Evolutionary conservation across 2,329 filamentous ascomycete species (phyloP).

Genomic region (Monosporascus ibericus): DNA sequence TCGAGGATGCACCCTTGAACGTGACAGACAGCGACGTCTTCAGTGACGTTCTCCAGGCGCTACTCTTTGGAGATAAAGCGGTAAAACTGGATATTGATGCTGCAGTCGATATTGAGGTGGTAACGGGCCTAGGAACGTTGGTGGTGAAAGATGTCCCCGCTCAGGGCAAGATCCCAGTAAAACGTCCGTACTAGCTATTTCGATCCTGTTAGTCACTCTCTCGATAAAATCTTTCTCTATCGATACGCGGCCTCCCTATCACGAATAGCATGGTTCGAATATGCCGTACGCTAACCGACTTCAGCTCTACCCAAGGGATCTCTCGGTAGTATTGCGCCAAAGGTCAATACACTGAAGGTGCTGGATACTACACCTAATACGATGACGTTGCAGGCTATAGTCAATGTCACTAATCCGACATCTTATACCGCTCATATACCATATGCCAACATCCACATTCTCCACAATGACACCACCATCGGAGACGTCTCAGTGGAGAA

Average conservation of each 20-base stretch:
- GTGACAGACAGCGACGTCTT: conserved; percentile 78
- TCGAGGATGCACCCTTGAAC: conserved; percentile 73
- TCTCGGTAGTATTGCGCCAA: conserved; percentile 46
- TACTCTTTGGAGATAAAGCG: conserved; percentile 67
- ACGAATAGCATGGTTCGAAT: conserved; percentile 6
- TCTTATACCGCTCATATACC: conserved; percentile 79
- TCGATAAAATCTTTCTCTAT: conserved; percentile 12
- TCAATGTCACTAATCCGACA: conserved; percentile 89
- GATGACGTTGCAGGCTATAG: conserved; percentile 61
- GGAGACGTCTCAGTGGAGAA: conserved; percentile 67
- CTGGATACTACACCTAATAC: conserved; percentile 65
- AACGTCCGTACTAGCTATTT: conserved; percentile 72
- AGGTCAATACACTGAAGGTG: conserved; percentile 66
- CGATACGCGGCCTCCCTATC: conserved; percentile 7
- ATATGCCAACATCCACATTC: conserved; percentile 68
- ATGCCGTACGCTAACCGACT: conserved; percentile 26
- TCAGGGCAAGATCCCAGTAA: conserved; percentile 80
- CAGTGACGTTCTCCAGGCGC: conserved; percentile 69
- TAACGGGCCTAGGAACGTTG: conserved; percentile 75
- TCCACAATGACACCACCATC: conserved; percentile 66
- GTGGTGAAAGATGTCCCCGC: conserved; percentile 78
- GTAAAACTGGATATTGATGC: conserved; percentile 73
- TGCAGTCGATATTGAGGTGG: conserved; percentile 73
- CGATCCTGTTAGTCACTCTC: conserved; percentile 34
- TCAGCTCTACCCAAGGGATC: conserved; percentile 54